Conservation (phyloP, 2,329 filamentous ascomycete genomes). For the Mycosphaerella sp. region DNA sequence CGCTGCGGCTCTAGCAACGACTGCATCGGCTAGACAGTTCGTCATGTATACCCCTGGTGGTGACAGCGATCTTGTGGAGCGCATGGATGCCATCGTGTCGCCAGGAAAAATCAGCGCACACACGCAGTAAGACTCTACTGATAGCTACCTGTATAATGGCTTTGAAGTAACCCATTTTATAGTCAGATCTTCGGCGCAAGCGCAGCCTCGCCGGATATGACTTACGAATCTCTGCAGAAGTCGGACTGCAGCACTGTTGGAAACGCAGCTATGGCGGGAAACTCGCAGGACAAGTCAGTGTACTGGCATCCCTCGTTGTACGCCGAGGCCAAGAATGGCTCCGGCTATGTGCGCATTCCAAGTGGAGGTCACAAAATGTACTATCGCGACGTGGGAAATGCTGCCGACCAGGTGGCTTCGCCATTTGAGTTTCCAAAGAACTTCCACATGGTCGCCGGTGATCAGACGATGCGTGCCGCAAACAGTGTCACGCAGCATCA, state of each 20-base stretch:
- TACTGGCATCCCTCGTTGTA: slow-evolving; percentile 73
- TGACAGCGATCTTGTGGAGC: slow-evolving; percentile 45
- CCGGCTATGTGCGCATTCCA: slow-evolving; percentile 56
- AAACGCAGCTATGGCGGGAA: slow-evolving; percentile 21
- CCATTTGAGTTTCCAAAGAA: slow-evolving; percentile 65
- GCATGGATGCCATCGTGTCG: slow-evolving; percentile 61
- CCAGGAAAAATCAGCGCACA: slow-evolving; percentile 56
- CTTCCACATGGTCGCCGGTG: slow-evolving; percentile 64
- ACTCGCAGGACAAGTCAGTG: slow-evolving; percentile 60
- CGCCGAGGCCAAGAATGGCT: slow-evolving; percentile 57
- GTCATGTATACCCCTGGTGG: slow-evolving; percentile 27
- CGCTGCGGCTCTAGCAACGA: slow-evolving; percentile 18
- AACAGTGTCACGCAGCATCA: slow-evolving; percentile 45
- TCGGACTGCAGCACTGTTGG: slow-evolving; percentile 48
- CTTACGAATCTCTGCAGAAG: slow-evolving; percentile 52
- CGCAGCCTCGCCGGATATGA: slow-evolving; percentile 57
- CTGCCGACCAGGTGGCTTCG: slow-evolving; percentile 54
- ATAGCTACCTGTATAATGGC: no score
- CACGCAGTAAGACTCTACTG: slow-evolving; percentile 44
- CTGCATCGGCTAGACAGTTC: slow-evolving; percentile 22
- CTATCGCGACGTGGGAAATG: slow-evolving; percentile 49
- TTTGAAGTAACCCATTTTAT: no score
- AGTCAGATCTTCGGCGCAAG: slow-evolving; percentile 61
- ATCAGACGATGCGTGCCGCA: slow-evolving; percentile 52
- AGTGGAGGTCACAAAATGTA: slow-evolving; percentile 63